Evolutionary conservation across 345 rosid genomes (phyloP), one percentile per base, ranked within the genome.

Genomic region (Geranium brycei): DNA sequence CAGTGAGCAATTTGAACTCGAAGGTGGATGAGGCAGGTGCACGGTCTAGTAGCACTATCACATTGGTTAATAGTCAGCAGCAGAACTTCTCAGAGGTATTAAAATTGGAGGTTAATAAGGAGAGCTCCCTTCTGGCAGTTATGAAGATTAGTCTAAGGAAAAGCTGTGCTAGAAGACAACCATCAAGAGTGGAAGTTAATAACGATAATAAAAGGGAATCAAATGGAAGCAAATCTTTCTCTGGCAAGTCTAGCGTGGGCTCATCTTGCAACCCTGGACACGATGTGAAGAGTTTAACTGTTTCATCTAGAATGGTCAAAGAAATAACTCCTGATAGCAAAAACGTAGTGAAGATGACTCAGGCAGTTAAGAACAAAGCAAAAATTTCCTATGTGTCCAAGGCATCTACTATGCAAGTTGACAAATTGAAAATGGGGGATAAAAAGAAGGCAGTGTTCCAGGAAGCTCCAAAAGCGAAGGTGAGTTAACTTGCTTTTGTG

Each of bases 101-200:
- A 59, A 80, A 76, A 62, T 73, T 41, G 71, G 73, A 77, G 58
- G 63, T 68, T 65, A 73, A 79, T 63, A 63, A 70, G 51, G 57
- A 76, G n/a, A 72, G 72, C 66, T 73, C 69, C 63, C 80, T 79
- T 69, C 63, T 81, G 63, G 62, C 78, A 1, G 77, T 74, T 2
- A 18, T 78, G 70, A 75, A 70, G 70, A 73, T 63, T 40, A 72
- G 76, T 65, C 80, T 79, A 63, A 70, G 86, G 76, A 83, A 69
- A 77, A 83, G 85, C 65, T 69, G 73, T 71, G 75, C 64, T 68
- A 80, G 79, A 57, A 76, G 85, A 72, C 86, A 69, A 74, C 88
- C 88, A 53, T 78, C 78, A 10, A 80, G 88, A 66, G 69, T 74
- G 61, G 78, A 76, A 69, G 69, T 63, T 65, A 64, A 60, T 69